A percentile compares a stretch with the other conserved stretches of the same genome.
These are phyloP conservation scores for Torulaspora maleeae DNA, from an alignment of 805 yeast genomes.

Conservation along the genomic window DNA sequence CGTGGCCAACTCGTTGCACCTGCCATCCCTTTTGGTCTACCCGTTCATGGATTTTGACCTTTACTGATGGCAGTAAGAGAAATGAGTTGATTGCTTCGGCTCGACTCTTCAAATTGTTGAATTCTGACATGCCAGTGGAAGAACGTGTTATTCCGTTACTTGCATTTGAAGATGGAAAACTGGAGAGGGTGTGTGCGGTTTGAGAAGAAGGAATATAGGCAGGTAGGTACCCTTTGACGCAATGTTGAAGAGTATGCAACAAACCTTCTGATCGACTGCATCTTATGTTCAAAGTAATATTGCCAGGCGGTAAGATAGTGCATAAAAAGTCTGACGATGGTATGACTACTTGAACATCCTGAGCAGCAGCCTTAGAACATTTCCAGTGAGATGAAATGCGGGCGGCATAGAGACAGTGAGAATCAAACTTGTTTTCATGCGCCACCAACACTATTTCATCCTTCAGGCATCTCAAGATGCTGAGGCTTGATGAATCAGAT, in stretches of 20 bases:
- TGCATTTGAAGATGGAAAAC: conserved; percentile 22
- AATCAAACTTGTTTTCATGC: conserved; percentile 9
- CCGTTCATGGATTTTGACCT: conserved; percentile 22
- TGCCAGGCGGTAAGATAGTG: conserved; percentile 10
- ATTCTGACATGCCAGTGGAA: conserved; percentile 10
- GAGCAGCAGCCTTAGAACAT: conserved; percentile 28
- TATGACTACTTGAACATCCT: conserved; percentile 29
- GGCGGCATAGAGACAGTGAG: conserved; percentile 16
- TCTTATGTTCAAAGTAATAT: conserved; percentile 24
- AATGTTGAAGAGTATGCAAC: conserved; percentile 20
- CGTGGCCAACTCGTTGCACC: conserved; percentile 13
- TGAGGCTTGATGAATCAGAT: conserved; percentile 6
- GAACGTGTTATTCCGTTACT: conserved; percentile 15
- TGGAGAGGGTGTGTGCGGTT: conserved; percentile 27
- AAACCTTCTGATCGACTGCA: conserved; percentile 21
- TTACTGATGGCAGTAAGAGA: conserved; percentile 23
- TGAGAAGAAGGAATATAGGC: conserved; percentile 21
- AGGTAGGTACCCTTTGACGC: conserved; percentile 19
- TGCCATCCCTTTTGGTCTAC: conserved; percentile 23
- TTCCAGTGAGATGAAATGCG: conserved; percentile 22
- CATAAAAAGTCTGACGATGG: conserved; percentile 15
- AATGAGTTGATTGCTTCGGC: conserved; percentile 5
- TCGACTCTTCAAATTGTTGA: neutral
- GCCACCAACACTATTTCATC: conserved; percentile 14
- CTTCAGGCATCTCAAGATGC: conserved; percentile 6